Conservation (phyloP, 495 filamentous ascomycete genomes). For the Penicillium chermesinum region DNA sequence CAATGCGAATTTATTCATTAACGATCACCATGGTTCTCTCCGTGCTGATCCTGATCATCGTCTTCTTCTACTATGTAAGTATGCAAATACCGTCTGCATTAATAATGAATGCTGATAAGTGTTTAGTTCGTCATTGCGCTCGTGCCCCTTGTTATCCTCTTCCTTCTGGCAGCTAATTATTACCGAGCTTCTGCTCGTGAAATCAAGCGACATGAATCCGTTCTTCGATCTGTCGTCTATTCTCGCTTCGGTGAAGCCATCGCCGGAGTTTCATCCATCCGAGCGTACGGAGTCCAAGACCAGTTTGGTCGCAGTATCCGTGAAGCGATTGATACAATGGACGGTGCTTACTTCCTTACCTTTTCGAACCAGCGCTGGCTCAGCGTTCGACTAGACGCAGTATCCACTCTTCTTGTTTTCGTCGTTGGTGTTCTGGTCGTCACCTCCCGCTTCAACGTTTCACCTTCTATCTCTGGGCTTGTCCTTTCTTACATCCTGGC, state of each 20-base stretch:
- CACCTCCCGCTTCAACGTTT: slow-evolving; percentile 83
- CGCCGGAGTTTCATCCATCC: slow-evolving; percentile 74
- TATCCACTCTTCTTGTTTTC: slow-evolving; percentile 78
- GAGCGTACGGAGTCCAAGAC: slow-evolving; percentile 76
- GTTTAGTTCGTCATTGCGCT: slow-evolving; percentile 75
- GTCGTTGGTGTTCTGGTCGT: slow-evolving; percentile 86
- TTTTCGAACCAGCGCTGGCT: slow-evolving; percentile 95
- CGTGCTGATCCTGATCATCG: slow-evolving; percentile 82
- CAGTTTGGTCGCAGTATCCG: slow-evolving; percentile 66
- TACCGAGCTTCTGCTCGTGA: slow-evolving; percentile 88
- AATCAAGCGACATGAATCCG: slow-evolving; percentile 88
- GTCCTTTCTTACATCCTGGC: slow-evolving; percentile 88
- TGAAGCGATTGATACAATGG: slow-evolving; percentile 78
- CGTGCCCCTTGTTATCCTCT: slow-evolving; percentile 71
- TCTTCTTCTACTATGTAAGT: slow-evolving; percentile 76
- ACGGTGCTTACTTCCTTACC: slow-evolving; percentile 88
- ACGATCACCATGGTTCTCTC: slow-evolving; percentile 73
- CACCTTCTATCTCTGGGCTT: slow-evolving; percentile 77
- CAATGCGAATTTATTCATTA: slow-evolving; percentile 89
- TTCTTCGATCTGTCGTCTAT: slow-evolving; percentile 81
- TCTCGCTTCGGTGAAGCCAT: slow-evolving; percentile 89
- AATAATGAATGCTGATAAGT: slow-evolving; percentile 1
- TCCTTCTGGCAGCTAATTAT: slow-evolving; percentile 79
- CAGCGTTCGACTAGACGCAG: slow-evolving; percentile 73
- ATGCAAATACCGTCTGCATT: background rate